Base-by-base conservation (phyloP, 2,329 filamentous ascomycete genomes). In the Xylariaceae sp. region DNA sequence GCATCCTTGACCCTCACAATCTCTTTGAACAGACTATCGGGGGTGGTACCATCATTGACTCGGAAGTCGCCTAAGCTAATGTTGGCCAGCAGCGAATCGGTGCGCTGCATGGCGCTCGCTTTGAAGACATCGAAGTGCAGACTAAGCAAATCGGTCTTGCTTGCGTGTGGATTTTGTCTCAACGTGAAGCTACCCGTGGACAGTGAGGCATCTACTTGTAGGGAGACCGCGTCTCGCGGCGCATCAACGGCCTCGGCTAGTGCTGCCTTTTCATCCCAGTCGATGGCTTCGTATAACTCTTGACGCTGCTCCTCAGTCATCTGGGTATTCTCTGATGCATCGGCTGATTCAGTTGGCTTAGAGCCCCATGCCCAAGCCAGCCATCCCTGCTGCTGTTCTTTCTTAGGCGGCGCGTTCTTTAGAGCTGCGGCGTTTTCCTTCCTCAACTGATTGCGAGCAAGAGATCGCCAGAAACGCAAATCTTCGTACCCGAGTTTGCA, bases 221-320 rank as follows among this genome's bases (percentile, higher is more conserved):
- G 81, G 74, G 97, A 97, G 69, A 99, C 82, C 8, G 91, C 91
- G 67, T 99, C 94, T 56, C 90, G 85, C 0, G 95, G 95, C 37
- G 92, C 80, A 67, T 99, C 94, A 2, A 99, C 87, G 48, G 89
- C 88, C 66, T 96, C 92, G 0, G 91, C 82, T 45, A 99, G 82
- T 1, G 89, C 90, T 61, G 92, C 87, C 78, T 97, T 97, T 74
- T 99, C 94, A 63, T 99, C 90, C 87, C 93, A 99, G 69, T 97
- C 94, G 68, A 99, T 99, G 53, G 91, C 95, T 67, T 95, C 88
- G 73, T 97, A 99, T 8, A 99, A 82, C 74, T 99, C 93, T 72
- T 97, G 92, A 48, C 93, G 88, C 73, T 99, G 92, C 74, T 97
- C 88, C 62, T 99, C 94, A 0, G 90, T 95, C 82, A 99, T 96